Evolutionary conservation across 192 early-diverging fungal genomes (phyloP).

Genomic region (Lunasporangiospora selenospora): DNA sequence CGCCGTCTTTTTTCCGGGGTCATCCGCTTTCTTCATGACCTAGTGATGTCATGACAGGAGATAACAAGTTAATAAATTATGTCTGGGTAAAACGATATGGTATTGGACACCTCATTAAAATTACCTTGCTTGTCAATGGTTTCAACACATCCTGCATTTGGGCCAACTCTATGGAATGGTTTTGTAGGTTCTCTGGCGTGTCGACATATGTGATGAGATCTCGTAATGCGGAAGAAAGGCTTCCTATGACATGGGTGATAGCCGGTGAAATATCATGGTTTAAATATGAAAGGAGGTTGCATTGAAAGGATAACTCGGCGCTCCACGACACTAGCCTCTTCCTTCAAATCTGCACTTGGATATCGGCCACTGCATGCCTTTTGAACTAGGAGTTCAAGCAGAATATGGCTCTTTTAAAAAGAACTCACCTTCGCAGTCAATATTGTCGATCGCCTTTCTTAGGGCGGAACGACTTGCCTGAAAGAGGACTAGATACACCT

Average conservation of each 20-base stretch:
- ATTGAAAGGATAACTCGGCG: too few relatives aligned
- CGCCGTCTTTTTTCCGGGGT: conserved; percentile 13
- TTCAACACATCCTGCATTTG: conserved; percentile 14
- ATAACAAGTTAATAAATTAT: neutral
- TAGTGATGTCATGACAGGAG: too few relatives aligned
- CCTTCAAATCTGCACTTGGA: too few relatives aligned
- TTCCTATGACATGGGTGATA: too few relatives aligned
- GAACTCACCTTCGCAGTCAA: conserved; percentile 11
- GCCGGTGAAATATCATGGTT: too few relatives aligned
- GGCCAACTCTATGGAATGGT: neutral
- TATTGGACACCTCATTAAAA: too few relatives aligned
- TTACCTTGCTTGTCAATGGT: conserved; percentile 23
- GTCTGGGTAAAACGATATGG: neutral
- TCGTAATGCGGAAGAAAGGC: conserved; percentile 3
- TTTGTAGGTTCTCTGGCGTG: neutral
- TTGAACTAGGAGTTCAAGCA: too few relatives aligned
- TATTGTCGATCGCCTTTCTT: conserved; percentile 7
- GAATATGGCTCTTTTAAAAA: too few relatives aligned
- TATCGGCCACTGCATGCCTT: too few relatives aligned
- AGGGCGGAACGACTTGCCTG: conserved; percentile 22
- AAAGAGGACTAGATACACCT: conserved; percentile 22
- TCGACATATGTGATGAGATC: conserved; percentile 9
- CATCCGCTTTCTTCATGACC: conserved; percentile 24
- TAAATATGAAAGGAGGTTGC: too few relatives aligned
- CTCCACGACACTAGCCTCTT: too few relatives aligned